Base-by-base conservation (phyloP, 2,329 filamentous ascomycete species). In the Hypoxylon sp. region DNA sequence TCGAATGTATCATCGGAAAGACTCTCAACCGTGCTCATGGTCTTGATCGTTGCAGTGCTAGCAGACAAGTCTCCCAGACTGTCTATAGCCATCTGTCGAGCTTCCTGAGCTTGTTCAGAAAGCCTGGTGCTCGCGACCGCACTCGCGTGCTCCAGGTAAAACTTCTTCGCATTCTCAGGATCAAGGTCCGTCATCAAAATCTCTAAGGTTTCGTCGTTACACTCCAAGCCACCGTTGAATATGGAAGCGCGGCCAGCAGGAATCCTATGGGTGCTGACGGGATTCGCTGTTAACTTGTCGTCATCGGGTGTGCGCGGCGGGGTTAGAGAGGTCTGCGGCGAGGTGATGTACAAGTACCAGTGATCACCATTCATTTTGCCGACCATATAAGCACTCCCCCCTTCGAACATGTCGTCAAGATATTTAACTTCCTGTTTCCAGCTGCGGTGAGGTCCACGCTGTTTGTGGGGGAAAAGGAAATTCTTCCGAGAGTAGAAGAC, bases 321-420 rank as follows among this genome's bases (percentile, higher is more conserved):
- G 0, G 94, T 97, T 71, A 97, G 84, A 59, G 88, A 84, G 51
- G 88, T 90, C 78, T 91, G 90, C 17, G 96, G 95, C 56, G 93
- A 93, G 11, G 96, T 98, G 75, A 98, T 90, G 83, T 99, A 99
- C 61, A 99, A 85, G 79, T 98, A 98, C 96, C 96, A 99, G 76
- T 99, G 96, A 80, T 99, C 96, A 64, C 96, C 95, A 75, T 99
- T 99, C 95, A 98, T 98, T 83, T 98, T 98, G 77, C 96, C 96
- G 72, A 99, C 97, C 94, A 98, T 97, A 81, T 99, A 99, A 55
- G 96, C 96, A 80, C 95, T 98, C 60, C 96, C 96, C 62, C 93
- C 91, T 68, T 92, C 86, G 79, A 99, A 98, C 80, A 94, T 93
- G 78, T 92, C 91, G 82, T 99, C 96, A 69, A 99, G 86, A 75